Base-by-base conservation (phyloP, 768 basidiomycete species). In the Rhizopogon vulgaris region DNA sequence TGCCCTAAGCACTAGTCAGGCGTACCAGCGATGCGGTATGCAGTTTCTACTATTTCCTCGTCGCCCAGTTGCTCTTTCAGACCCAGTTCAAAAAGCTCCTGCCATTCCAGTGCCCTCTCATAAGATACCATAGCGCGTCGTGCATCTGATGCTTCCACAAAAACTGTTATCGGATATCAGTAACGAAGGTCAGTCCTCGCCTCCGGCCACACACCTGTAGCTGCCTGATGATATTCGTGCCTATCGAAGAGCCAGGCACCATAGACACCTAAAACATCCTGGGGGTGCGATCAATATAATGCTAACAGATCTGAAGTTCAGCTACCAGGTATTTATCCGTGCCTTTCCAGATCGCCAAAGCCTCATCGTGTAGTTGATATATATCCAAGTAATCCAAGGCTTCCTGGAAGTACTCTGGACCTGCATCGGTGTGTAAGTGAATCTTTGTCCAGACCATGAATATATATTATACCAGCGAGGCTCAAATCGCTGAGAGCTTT, bases 101-200 rank as follows among this genome's bases (percentile, higher is more conserved):
- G 84, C 95, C 95, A 99, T 49, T 87, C 81, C 30, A 92, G 71
- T 0, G 88, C 87, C 51, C 84, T 86, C 67, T 97, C 94, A 60
- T 94, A 83, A 0, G 94, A 85, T 8, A 86, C 75, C 79, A 99
- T 84, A 1, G 94, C 91, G 54, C 91, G 93, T 4, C 74, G 63
- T 1, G 73, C 69, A 49, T 80, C 74, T 4, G 69, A 65, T 7
- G 88, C 90, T 56, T 90, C 79, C 0, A 79, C 66, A 69, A 94
- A 96, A 0, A 84, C 94, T 90, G 57, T 51, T 17, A 52, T 37
- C 55, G 41, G 38, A 18, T 46, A 36, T 28, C n/a, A 36, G 15
- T 14, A 3, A 39, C 41, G 34, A 24, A 18, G 32, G 3, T 36
- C 39, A 47, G 24, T 46, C 14, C n/a, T n/a, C 15, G 14, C 15